Conservation (phyloP, 352 stramenopile genomes). For the Pythium phragmiticola region DNA sequence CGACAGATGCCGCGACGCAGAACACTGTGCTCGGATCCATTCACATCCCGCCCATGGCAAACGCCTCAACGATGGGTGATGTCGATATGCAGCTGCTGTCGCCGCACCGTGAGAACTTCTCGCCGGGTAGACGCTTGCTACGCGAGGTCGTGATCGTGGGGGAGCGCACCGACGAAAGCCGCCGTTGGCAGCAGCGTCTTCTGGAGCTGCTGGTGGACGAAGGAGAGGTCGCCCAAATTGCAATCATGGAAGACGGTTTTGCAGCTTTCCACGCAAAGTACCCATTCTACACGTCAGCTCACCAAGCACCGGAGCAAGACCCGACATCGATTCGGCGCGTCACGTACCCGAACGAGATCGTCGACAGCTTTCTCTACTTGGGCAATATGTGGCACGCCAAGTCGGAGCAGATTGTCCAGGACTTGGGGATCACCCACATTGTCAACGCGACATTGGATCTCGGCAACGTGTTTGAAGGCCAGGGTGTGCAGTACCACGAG, state of each 20-base stretch:
- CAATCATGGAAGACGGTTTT: conserved; percentile 43
- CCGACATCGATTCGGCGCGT: conserved; percentile 24
- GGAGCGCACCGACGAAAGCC: conserved; percentile 29
- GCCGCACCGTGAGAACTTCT: conserved; percentile 27
- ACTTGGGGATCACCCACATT: conserved; percentile 73
- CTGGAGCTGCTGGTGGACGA: conserved; percentile 48
- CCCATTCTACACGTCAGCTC: conserved; percentile 56
- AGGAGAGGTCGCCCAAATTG: conserved; percentile 42
- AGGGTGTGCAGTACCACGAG: conserved; percentile 57
- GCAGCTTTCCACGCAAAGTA: conserved; percentile 44
- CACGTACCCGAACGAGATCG: conserved; percentile 72
- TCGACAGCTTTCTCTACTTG: conserved; percentile 62
- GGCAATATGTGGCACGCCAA: conserved; percentile 77
- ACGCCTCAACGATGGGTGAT: conserved; percentile 22
- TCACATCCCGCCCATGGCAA: conserved; percentile 38
- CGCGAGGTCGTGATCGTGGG: conserved; percentile 56
- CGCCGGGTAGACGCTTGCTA: conserved; percentile 37
- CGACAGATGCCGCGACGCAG: conserved; percentile 25
- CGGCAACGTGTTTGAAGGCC: conserved; percentile 52
- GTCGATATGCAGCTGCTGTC: conserved; percentile 26
- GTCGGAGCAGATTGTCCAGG: conserved; percentile 44
- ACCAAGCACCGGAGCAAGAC: not conserved
- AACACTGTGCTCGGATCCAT: conserved; percentile 55
- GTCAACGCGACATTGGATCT: conserved; percentile 61
- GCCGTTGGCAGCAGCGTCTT: conserved; percentile 43